Base-by-base conservation (phyloP, 331 rosid species). In the Quercus lobata region DNA sequence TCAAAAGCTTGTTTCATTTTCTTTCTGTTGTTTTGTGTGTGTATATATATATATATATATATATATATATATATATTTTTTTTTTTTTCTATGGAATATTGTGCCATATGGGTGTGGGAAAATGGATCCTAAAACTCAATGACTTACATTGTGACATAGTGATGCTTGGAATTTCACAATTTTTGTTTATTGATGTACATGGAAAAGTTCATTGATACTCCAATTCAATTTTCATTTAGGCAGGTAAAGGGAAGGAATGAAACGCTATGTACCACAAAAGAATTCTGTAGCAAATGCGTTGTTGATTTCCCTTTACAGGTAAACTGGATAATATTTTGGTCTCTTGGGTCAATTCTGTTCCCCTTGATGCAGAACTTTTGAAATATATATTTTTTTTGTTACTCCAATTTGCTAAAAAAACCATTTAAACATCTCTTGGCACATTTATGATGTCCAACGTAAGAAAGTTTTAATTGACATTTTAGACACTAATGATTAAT, bases 201-300 rank as follows among this genome's bases (percentile, higher is more conserved):
- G 72, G n/a, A 76, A 21, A 16, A 75, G 52, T 18, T 69, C 14
- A 8, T 41, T 41, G 49, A 41, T 10, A 41, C 2, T 41, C 49
- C 49, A 7, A 41, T 41, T 41, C 49, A 41, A 5, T 75, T 81
- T 11, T n/a, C n/a, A 77, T 80, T 25, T 57, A 95, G 98, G 94
- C 70, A 91, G 78, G 85, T 87, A 83, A 79, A 75, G 73, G 24
- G 89, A 85, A 75, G 87, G 90, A 83, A 74, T 82, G 62, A 90
- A 66, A 76, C 88, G 90, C 66, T 91, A 95, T 79, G 71, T 90
- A 53, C 99, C 98, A 32, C 97, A 91, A 71, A 91, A 89, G 90
- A 90, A 90, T 78, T 93, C 98, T 24, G 98, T 95, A 52, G 92
- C 97, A 3, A 91, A 91, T 89, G 93, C 96, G 22, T 79, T 95